Conservation (phyloP, 2,329 filamentous ascomycete genomes). For the Pestalotiopsis sp. region DNA sequence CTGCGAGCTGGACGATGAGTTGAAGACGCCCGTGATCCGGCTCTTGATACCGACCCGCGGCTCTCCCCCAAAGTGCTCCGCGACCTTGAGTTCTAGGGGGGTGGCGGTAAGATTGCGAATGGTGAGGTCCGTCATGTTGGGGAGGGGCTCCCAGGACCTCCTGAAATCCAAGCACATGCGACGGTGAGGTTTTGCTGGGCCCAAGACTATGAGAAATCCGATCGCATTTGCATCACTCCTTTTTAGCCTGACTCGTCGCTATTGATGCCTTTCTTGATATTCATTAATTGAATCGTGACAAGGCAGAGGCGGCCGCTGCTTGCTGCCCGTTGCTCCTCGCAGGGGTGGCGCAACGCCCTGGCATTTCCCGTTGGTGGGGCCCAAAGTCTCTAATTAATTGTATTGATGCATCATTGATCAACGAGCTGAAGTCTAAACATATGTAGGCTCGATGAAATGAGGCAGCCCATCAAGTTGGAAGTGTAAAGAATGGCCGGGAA, state of each 20-base stretch:
- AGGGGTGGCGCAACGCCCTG: not conserved
- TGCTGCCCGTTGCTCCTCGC: not conserved
- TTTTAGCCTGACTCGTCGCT: not conserved
- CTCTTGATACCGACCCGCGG: conserved; percentile 48
- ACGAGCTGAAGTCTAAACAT: not conserved
- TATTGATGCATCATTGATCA: not conserved
- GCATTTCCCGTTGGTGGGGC: not conserved
- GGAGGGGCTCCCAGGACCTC: not conserved
- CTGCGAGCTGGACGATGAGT: conserved; percentile 40
- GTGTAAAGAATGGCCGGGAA: not conserved
- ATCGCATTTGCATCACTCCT: too few relatives aligned
- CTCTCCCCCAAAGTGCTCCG: conserved; percentile 71
- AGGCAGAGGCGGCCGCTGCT: not conserved
- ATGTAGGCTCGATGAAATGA: not conserved
- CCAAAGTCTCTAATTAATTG: not conserved
- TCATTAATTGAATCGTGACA: not conserved
- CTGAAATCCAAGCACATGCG: not conserved
- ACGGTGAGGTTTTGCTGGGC: not conserved
- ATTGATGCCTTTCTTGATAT: not conserved
- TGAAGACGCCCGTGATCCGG: conserved; percentile 46
- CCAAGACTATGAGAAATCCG: too few relatives aligned
- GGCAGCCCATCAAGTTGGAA: not conserved
- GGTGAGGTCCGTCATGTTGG: conserved; percentile 59
- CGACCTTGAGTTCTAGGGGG: conserved; percentile 69
- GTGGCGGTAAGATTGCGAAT: conserved; percentile 82